Base-by-base conservation (phyloP, 495 filamentous ascomycete genomes). In the Talaromyces stipitatus region DNA sequence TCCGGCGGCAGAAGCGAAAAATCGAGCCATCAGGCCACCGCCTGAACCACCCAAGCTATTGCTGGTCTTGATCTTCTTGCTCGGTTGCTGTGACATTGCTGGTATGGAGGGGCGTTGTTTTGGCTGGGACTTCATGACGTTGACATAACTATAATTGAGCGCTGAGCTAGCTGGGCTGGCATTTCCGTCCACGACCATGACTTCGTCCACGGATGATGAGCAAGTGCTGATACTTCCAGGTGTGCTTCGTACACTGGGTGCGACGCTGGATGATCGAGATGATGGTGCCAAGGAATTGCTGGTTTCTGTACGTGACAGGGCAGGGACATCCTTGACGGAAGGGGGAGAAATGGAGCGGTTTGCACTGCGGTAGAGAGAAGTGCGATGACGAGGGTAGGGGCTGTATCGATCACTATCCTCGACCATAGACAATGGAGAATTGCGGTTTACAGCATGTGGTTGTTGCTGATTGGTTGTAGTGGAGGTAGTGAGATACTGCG, bases 341-440 rank as follows among this genome's bases (percentile, higher is more conserved):
- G 78, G 78, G 8, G 78, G 78, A 23, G 78, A 82, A 51, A 72
- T 72, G n/a, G 78, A 80, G 2, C 71, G 69, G 24, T 63, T 65
- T 30, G 62, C 50, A 33, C 60, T 62, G 36, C 62, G 64, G 6
- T 69, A 65, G 1, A 74, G 72, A 11, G 71, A 67, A 10, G 74
- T 73, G 2, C 68, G 67, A 30, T 74, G 70, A 54, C 63, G 57
- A 48, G 59, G 58, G 60, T 69, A 69, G 10, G 69, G 73, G 46
- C 62, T 71, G 66, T 69, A 71, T 18, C 71, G 69, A n/a, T 72
- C 68, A 3, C 59, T 56, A 7, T 76, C 58, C 5, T 76, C 72
- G 2, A 63, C 57, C 45, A 61, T 46, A 30, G 63, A 65, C 46
- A 64, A 66, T 20, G 67, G 64, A n/a, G 64, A 72, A 33, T 59